Evolutionary conservation across 2,329 filamentous ascomycete species (phyloP).

Genomic region (Curvularia lunata): DNA sequence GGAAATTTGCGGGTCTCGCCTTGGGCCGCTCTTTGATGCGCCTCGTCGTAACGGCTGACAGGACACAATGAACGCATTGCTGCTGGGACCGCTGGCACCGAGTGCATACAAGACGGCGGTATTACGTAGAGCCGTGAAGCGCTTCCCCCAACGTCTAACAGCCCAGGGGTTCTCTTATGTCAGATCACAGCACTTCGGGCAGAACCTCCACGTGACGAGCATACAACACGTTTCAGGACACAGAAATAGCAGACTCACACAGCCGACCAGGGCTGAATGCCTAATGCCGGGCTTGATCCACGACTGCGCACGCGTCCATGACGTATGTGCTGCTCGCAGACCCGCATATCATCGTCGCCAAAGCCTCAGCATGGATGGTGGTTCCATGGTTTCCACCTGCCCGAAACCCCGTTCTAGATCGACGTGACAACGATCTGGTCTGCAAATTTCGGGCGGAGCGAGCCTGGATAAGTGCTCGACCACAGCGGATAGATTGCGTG

Average conservation of each 20-base stretch:
- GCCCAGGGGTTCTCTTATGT: constrained; percentile 21
- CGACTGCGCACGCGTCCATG: constrained; percentile 24
- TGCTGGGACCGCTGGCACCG: neutral
- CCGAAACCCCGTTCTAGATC: constrained; percentile 11
- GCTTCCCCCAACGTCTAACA: constrained; percentile 20
- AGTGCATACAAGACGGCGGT: neutral
- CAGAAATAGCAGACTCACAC: constrained; percentile 9
- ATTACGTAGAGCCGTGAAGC: constrained; percentile 23
- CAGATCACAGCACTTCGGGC: constrained; percentile 24
- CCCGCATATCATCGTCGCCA: constrained; percentile 14
- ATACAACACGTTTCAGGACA: constrained; percentile 26
- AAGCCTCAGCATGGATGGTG: constrained; percentile 13
- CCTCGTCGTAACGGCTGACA: neutral
- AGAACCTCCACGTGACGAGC: constrained; percentile 28
- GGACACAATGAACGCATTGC: neutral
- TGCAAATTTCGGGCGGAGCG: constrained; percentile 20
- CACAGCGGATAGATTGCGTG: constrained; percentile 33
- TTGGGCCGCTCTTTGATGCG: neutral
- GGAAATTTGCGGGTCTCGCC: neutral
- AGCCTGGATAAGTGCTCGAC: constrained; percentile 14
- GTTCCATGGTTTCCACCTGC: constrained; percentile 16
- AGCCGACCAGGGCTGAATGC: constrained; percentile 13
- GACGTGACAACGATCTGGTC: constrained; percentile 23
- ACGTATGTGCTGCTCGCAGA: constrained; percentile 25
- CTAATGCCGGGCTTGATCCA: constrained; percentile 15